Conservation (phyloP, 371 early-diverging fungal genomes). For the Basidiobolus meristosporus region DNA sequence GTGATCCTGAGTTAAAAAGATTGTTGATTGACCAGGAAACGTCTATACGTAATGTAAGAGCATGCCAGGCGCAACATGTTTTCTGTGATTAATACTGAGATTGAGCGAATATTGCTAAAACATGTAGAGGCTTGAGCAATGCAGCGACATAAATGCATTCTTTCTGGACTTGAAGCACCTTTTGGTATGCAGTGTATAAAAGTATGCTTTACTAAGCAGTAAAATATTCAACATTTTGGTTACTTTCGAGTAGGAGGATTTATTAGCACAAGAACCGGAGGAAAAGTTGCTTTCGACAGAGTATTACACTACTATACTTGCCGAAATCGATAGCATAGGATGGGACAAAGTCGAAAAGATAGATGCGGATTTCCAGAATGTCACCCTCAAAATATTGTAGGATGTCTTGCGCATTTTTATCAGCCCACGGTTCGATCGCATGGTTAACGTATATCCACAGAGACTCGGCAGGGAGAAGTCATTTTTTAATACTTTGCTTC, state of each 20-base stretch:
- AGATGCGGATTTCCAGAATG: conserved; percentile 1
- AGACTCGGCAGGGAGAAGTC: conserved; percentile 4
- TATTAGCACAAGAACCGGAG: conserved; percentile 1
- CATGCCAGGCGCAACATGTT: no score
- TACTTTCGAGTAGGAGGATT: conserved; percentile 2
- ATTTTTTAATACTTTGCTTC: neutral
- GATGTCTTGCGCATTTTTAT: no score
- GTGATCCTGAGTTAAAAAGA: no score
- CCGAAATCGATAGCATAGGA: conserved; percentile 3
- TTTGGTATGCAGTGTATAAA: neutral
- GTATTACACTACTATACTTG: conserved; percentile 2
- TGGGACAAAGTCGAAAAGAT: conserved; percentile 6
- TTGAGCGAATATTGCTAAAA: no score
- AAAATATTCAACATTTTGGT: neutral
- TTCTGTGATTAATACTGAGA: no score
- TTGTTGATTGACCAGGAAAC: no score
- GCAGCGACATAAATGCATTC: no score
- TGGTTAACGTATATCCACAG: neutral
- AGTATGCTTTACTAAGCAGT: neutral
- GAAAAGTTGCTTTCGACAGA: neutral
- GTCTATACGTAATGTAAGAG: no score
- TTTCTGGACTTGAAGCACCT: no score
- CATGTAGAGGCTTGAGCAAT: no score
- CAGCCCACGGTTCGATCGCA: neutral
- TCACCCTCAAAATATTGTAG: conserved; percentile 3